phyloP scores from a whole-genome alignment of 331 rosid genomes.

The Acacia pycnantha region DNA sequence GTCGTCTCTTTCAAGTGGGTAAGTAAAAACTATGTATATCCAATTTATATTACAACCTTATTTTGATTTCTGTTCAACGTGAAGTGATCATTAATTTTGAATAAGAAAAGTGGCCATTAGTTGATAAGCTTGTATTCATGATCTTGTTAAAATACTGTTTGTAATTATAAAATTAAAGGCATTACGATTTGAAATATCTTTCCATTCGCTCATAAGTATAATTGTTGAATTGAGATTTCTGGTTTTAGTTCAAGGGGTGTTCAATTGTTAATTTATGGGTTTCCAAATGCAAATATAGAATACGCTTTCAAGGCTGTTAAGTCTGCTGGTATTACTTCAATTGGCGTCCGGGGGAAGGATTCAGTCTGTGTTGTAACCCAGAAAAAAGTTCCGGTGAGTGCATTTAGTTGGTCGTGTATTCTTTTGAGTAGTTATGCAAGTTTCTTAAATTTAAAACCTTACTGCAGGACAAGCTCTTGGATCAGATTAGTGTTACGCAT shows the following conservation, averaged over 20 bases:
- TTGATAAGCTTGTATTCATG: neutral
- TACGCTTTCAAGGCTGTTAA: slow-evolving; percentile 99
- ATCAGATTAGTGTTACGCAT: slow-evolving; percentile 90
- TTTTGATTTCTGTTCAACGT: neutral
- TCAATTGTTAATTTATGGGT: slow-evolving; percentile 13
- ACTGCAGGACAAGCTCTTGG: slow-evolving; percentile 94
- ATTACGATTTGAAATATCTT: neutral
- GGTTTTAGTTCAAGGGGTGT: neutral
- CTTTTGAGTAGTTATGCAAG: slow-evolving; percentile 12
- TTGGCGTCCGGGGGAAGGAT: slow-evolving; percentile 93
- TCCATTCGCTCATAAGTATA: neutral
- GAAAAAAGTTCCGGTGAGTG: slow-evolving; percentile 96
- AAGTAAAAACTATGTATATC: slow-evolving; percentile 12
- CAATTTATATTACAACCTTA: neutral
- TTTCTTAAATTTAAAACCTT: slow-evolving; percentile 14
- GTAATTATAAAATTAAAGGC: neutral
- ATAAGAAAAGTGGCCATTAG: neutral
- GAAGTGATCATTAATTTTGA: no score
- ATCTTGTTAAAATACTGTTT: neutral
- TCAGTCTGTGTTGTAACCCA: slow-evolving; percentile 97
- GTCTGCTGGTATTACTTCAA: slow-evolving; percentile 92
- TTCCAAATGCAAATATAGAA: slow-evolving; percentile 51
- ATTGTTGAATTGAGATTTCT: neutral
- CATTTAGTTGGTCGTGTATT: neutral
- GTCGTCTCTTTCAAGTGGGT: slow-evolving; percentile 99